Conservation (phyloP, 208 protist species). For the Acanthamoeba castellanii region DNA sequence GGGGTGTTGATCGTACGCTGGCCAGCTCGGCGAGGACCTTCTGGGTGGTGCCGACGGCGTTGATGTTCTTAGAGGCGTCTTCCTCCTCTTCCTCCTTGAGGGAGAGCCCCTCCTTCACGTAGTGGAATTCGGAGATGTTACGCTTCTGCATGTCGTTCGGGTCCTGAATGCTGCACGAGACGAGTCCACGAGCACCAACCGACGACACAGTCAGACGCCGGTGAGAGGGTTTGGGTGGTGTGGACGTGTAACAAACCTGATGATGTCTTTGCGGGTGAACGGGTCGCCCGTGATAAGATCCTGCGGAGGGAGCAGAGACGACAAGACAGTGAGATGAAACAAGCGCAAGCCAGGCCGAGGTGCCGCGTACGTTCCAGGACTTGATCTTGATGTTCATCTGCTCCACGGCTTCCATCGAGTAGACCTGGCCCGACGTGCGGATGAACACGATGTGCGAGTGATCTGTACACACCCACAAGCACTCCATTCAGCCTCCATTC, state of each 20-base stretch:
- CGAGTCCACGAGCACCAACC: background rate
- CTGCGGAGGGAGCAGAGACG: background rate
- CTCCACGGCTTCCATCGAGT: constrained; percentile 91
- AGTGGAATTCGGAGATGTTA: constrained; percentile 85
- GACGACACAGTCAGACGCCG: background rate
- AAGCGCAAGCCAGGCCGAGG: background rate
- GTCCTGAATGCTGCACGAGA: constrained; percentile 79
- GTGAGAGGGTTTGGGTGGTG: background rate
- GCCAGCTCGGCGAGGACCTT: constrained; percentile 57
- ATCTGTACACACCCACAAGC: constrained; percentile 62
- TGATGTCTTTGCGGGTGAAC: constrained; percentile 91
- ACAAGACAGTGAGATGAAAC: background rate
- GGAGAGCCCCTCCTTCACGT: constrained; percentile 82
- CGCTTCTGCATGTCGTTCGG: constrained; percentile 82
- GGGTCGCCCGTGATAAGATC: constrained; percentile 89
- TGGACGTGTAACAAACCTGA: constrained; percentile 54
- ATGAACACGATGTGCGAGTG: constrained; percentile 92
- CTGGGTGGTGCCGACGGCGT: constrained; percentile 61
- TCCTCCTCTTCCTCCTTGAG: constrained; percentile 48
- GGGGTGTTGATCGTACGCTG: background rate
- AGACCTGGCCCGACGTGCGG: constrained; percentile 91
- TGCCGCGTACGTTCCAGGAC: constrained; percentile 72
- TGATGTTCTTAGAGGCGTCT: constrained; percentile 74
- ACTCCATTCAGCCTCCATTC: background rate
- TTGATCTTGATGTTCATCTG: constrained; percentile 92